phyloP scores from a whole-genome alignment of 2,329 filamentous ascomycete species.

The Xylaria sp. region DNA sequence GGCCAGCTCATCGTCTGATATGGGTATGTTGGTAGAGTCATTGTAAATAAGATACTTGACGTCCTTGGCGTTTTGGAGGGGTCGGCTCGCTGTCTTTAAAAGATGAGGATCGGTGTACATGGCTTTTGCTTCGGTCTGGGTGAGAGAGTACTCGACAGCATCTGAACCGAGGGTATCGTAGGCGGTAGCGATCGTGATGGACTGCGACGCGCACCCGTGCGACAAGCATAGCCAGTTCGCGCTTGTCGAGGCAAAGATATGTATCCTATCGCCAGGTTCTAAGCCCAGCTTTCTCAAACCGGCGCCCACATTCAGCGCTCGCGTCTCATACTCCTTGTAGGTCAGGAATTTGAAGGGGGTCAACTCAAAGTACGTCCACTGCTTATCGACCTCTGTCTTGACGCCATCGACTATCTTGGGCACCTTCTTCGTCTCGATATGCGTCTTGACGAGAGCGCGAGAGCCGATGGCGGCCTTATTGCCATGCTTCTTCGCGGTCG shows the following conservation, averaged over 20 bases:
- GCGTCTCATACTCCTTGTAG: constrained; percentile 81
- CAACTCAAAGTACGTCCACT: constrained; percentile 91
- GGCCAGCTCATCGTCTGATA: constrained; percentile 63
- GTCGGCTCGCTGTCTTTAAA: constrained; percentile 66
- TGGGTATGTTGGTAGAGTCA: constrained; percentile 60
- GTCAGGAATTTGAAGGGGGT: constrained; percentile 79
- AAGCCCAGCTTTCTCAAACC: constrained; percentile 81
- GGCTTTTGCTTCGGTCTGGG: constrained; percentile 80
- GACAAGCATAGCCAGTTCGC: constrained; percentile 86
- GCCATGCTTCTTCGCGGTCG: constrained; percentile 70
- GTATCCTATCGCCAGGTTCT: constrained; percentile 72
- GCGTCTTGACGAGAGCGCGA: constrained; percentile 78
- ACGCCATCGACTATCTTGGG: constrained; percentile 88
- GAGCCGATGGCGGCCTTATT: constrained; percentile 74
- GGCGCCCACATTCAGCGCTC: constrained; percentile 74
- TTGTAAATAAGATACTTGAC: constrained; percentile 73
- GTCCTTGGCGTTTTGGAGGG: constrained; percentile 65
- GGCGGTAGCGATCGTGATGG: constrained; percentile 90
- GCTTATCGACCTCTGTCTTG: constrained; percentile 83
- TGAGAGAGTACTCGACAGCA: constrained; percentile 85
- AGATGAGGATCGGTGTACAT: constrained; percentile 91
- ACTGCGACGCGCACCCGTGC: constrained; percentile 82
- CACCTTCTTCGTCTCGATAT: constrained; percentile 87
- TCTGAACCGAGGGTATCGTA: constrained; percentile 91
- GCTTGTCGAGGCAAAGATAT: constrained; percentile 87